Evolutionary conservation across 2,329 filamentous ascomycete species (phyloP).

Genomic region (Alternaria sp.): DNA sequence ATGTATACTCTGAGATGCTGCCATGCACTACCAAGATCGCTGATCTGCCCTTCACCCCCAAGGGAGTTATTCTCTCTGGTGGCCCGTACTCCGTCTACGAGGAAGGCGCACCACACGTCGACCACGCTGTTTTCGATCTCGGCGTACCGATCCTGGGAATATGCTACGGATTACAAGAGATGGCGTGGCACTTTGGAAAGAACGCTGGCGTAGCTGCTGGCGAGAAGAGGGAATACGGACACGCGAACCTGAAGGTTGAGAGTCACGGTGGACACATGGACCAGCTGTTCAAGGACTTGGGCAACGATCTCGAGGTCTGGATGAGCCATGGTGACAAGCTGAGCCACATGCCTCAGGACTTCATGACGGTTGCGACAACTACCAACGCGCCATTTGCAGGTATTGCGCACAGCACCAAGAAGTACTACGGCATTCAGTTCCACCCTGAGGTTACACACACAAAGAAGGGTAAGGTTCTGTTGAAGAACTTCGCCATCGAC

Average conservation of each 20-base stretch:
- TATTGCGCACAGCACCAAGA: conserved; percentile 75
- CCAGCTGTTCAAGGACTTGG: conserved; percentile 78
- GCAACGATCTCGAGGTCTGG: conserved; percentile 74
- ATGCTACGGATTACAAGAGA: conserved; percentile 74
- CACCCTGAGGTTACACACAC: conserved; percentile 87
- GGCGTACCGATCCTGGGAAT: conserved; percentile 68
- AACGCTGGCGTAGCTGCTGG: conserved; percentile 70
- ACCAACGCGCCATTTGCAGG: conserved; percentile 80
- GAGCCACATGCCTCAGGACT: conserved; percentile 73
- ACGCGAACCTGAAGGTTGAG: conserved; percentile 70
- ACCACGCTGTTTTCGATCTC: conserved; percentile 81
- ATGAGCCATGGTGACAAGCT: conserved; percentile 95
- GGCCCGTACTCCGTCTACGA: conserved; percentile 84
- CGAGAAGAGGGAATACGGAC: conserved; percentile 74
- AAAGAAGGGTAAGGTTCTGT: conserved; percentile 70
- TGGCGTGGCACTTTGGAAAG: conserved; percentile 73
- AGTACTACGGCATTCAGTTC: conserved; percentile 85
- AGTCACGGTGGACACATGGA: conserved; percentile 70
- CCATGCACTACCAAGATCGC: conserved; percentile 83
- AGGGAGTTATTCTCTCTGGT: conserved; percentile 81
- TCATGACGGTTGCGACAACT: conserved; percentile 77
- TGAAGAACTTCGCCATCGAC: conserved; percentile 82
- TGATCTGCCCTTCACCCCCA: conserved; percentile 80
- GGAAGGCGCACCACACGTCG: conserved; percentile 76
- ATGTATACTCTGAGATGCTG: conserved; percentile 87